Evolutionary conservation across 768 basidiomycete species (phyloP).

Genomic region (Lyophyllum atratum): DNA sequence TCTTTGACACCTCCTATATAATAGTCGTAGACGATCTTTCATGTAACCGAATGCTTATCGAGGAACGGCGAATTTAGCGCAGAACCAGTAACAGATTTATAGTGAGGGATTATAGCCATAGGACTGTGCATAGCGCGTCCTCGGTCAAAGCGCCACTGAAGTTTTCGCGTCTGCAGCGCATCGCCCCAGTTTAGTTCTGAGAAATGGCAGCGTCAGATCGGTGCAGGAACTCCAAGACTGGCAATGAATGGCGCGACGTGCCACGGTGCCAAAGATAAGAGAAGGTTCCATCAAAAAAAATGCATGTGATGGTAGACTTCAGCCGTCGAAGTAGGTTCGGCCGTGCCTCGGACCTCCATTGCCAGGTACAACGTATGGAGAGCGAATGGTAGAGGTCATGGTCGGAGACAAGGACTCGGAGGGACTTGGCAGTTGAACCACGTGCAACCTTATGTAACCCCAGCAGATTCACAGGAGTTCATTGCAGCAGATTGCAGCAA

Average conservation of each 20-base stretch:
- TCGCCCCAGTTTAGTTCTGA: background rate
- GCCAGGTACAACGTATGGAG: too few relatives aligned
- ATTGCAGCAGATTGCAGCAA: too few relatives aligned
- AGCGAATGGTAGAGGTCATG: too few relatives aligned
- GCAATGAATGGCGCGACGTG: background rate
- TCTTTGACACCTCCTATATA: background rate
- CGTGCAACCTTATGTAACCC: too few relatives aligned
- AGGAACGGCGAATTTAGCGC: conserved; percentile 37
- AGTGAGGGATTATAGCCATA: conserved; percentile 36
- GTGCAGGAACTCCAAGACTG: background rate
- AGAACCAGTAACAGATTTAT: conserved; percentile 5
- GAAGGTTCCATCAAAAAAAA: background rate
- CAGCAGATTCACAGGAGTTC: too few relatives aligned
- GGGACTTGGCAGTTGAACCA: too few relatives aligned
- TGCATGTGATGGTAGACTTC: background rate
- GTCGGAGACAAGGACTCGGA: too few relatives aligned
- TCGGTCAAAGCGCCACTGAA: background rate
- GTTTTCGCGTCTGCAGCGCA: background rate
- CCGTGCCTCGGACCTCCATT: background rate
- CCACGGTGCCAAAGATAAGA: background rate
- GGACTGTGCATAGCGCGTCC: conserved; percentile 2
- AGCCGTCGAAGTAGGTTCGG: background rate
- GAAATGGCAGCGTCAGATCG: background rate
- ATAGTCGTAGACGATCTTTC: background rate
- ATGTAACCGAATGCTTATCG: conserved; percentile 17